Base-by-base conservation (phyloP, 2,329 filamentous ascomycete species). In the Dothideomycetidae sp. region DNA sequence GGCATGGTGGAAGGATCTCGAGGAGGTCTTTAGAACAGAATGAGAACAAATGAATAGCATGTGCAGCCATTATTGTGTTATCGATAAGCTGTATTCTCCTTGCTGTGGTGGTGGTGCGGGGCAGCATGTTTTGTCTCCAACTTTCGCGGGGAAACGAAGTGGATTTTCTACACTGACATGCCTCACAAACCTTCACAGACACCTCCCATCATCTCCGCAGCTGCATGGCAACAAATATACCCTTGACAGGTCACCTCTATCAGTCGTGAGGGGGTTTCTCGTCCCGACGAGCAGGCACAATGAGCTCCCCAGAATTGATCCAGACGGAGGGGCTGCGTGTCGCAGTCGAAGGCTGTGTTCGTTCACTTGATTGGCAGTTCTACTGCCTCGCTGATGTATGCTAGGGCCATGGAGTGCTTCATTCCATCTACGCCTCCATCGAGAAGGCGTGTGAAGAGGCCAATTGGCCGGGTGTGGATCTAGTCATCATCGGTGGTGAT, bases 401-500 rank as follows among this genome's bases (percentile, higher is more conserved):
- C 4, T 42, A 90, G 82, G 88, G 88, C 41, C 90, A 98, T 61
- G 90, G 90, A 45, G 83, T 78, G 1, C 73, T 98, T 36, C 73
- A 96, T 55, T 81, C 83, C 40, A 96, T 98, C 48, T 98, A 96
- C 57, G 73, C 79, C 1, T 78, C 82, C 1, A 73, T 93, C 16
- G 64, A 70, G 29, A 67, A 72, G 45, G 70, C 83, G 7, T 82
- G 78, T 56, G 64, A 73, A 46, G 64, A 70, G 31, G 80, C 81
- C 49, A 71, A 71, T 15, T 94, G 88, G 86, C 67, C 80, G 46
- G 73, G 71, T 21, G 75, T 96, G 18, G 90, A 98, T 56, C 61
- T 94, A 9, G 63, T 98, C 47, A 92, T 98, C 51, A 93, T 98
- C 50, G 84, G 88, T 39, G 90, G 90, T 17, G 90, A 98, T 55